These are phyloP conservation scores for Conticribra guillardii DNA, from an alignment of 108 stramenopile genomes.

Conservation along the genomic window DNA sequence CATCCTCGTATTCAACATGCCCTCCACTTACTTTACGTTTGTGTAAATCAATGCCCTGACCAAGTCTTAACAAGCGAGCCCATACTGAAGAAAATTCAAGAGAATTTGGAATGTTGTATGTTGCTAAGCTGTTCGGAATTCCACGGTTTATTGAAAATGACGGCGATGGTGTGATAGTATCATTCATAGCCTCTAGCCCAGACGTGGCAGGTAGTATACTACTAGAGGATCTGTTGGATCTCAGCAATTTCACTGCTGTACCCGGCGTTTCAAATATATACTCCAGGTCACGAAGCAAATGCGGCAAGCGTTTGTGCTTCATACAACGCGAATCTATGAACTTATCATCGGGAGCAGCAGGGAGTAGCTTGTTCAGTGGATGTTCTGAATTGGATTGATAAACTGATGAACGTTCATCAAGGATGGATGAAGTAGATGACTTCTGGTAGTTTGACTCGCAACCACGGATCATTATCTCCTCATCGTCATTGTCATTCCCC, in stretches of 20 bases:
- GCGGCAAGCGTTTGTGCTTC: slow-evolving; percentile 84
- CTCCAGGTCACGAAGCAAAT: slow-evolving; percentile 87
- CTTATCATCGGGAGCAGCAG: slow-evolving; percentile 86
- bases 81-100: slow-evolving; percentile 76
- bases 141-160: slow-evolving; percentile 24
- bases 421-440: neutral
- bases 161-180: slow-evolving; percentile 29
- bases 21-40: slow-evolving; percentile 86
- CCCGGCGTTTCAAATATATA: slow-evolving; percentile 91
- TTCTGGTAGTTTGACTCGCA: slow-evolving; percentile 22
- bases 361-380: slow-evolving; percentile 70
- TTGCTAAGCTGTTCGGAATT: slow-evolving; percentile 33
- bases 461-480: neutral
- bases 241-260: slow-evolving; percentile 73
- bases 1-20: slow-evolving; percentile 89
- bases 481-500: slow-evolving; percentile 38
- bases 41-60: slow-evolving; percentile 89
- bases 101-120: slow-evolving; percentile 57
- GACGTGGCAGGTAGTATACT: slow-evolving; percentile 14
- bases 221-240: slow-evolving; percentile 52
- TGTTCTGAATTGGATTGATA: slow-evolving; percentile 80
- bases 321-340: slow-evolving; percentile 88
- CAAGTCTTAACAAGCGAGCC: slow-evolving; percentile 74
- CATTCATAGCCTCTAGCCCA: slow-evolving; percentile 21
- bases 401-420: slow-evolving; percentile 32